Evolutionary conservation across 352 stramenopile genomes (phyloP), one percentile per base, ranked within the genome.

Genomic region (Thalassiosira livingstoniorum): DNA sequence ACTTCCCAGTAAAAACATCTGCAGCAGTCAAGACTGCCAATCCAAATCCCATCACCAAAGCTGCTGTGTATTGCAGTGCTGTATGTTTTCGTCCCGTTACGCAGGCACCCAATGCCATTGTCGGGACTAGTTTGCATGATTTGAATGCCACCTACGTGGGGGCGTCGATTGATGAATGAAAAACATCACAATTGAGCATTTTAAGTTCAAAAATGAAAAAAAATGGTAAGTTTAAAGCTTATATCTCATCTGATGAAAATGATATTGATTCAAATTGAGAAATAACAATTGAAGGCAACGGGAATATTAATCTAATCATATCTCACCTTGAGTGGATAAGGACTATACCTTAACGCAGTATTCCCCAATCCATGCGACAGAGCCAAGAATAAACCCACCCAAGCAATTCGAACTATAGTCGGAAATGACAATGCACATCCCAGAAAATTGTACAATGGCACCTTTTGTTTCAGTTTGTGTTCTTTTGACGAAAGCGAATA

Each of bases 111-210:
- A 89, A 53, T 34, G 69, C 67, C 83, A 89, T 87, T 0, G 83
- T 89, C 27, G 78, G 83, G 0, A 89, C 83, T 7, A 89, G 54
- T 60, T 89, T 89, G 43, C 78, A 89, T 21, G 73, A 85, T 77
- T 89, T 89, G 71, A 89, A 87, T 66, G 83, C 83, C 29, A 89
- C 83, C 60, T 67, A n/a, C 0, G 29, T 32, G 21, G 29, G 32
- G 29, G 60, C 4, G n/a, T 1, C 13, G n/a, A 67, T 4, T 67
- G 7, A 18, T 35, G 25, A 1, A 31, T 31, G 21, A 61, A 10
- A 32, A n/a, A 31, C 21, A 32, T 32, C 4, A 13, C 21, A 60
- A 31, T 60, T 23, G 7, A 61, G 21, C 4, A n/a, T n/a, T n/a
- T n/a, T 13, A 61, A n/a, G 53, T 31, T 31, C 51, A 25, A 60